phyloP scores from a whole-genome alignment of 75 land plant genomes.

The Cryptomeria japonica region DNA sequence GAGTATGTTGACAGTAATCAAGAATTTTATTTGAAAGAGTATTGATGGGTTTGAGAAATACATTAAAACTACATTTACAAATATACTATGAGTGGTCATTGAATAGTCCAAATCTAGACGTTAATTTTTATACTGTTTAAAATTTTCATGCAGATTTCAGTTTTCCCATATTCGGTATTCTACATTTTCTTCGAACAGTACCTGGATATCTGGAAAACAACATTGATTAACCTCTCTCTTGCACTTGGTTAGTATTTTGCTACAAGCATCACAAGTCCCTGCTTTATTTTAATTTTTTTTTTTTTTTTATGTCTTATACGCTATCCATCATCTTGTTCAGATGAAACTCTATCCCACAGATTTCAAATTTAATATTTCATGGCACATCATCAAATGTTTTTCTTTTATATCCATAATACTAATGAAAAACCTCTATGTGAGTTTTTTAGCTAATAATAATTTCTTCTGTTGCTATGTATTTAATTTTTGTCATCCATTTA shows the following conservation, averaged over 20 bases:
- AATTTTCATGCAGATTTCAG: slow-evolving; percentile 61
- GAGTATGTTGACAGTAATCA: not conserved
- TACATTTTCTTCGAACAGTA: slow-evolving; percentile 98
- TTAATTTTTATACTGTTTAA: not conserved
- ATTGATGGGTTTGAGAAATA: not conserved
- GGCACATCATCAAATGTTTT: not conserved
- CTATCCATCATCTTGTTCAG: not conserved
- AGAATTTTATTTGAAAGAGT: not conserved
- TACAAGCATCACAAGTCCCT: not conserved
- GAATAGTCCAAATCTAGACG: not conserved
- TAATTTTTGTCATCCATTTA: not conserved
- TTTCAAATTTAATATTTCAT: not conserved
- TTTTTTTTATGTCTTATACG: not conserved
- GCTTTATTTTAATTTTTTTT: not conserved
- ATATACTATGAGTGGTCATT: not conserved
- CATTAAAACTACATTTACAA: not conserved
- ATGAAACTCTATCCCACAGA: not conserved
- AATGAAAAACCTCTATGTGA: not conserved
- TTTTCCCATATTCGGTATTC: slow-evolving; percentile 96
- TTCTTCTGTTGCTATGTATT: not conserved
- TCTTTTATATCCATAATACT: not conserved
- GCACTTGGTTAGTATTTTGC: slow-evolving; percentile 67
- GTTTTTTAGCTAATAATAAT: not conserved
- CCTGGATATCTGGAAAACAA: slow-evolving; percentile 84
- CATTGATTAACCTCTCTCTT: slow-evolving; percentile 69